phyloP scores from a whole-genome alignment of 2,329 filamentous ascomycete genomes.

The Aureobasidium leucospermi region DNA sequence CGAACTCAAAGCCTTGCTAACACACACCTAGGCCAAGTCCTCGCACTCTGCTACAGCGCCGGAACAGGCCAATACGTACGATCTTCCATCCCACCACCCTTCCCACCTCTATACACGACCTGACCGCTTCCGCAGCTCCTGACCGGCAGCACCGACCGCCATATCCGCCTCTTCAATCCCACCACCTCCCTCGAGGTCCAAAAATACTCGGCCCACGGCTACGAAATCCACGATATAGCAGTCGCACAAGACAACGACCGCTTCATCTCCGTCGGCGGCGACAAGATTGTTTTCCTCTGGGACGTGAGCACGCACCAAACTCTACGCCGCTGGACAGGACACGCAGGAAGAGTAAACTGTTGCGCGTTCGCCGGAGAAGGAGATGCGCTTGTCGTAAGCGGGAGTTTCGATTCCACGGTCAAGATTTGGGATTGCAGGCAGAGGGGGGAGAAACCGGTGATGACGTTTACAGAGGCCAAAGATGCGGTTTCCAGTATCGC shows the following conservation, averaged over 20 bases:
- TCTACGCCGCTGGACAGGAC: slow-evolving; percentile 62
- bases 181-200: slow-evolving; percentile 59
- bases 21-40: slow-evolving; percentile 33
- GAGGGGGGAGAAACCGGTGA: slow-evolving; percentile 54
- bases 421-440: slow-evolving; percentile 65
- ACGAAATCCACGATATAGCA: slow-evolving; percentile 77
- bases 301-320: slow-evolving; percentile 79
- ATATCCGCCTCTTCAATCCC: slow-evolving; percentile 80
- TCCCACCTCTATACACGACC: not conserved
- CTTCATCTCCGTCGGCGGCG: slow-evolving; percentile 82
- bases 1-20: not conserved
- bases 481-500: slow-evolving; percentile 53
- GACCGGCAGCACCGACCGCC: slow-evolving; percentile 77
- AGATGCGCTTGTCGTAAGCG: slow-evolving; percentile 64
- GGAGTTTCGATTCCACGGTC: slow-evolving; percentile 68
- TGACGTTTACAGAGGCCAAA: slow-evolving; percentile 64
- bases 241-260: slow-evolving; percentile 69
- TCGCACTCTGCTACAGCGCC: slow-evolving; percentile 44
- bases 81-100: not conserved
- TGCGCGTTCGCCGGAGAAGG: slow-evolving; percentile 71
- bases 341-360: slow-evolving; percentile 64
- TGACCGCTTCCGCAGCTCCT: slow-evolving; percentile 45
- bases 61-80: slow-evolving; percentile 40
- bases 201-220: slow-evolving; percentile 82
- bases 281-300: slow-evolving; percentile 89